phyloP scores from a whole-genome alignment of 2,329 filamentous ascomycete species.

The Nothophoma quercina region DNA sequence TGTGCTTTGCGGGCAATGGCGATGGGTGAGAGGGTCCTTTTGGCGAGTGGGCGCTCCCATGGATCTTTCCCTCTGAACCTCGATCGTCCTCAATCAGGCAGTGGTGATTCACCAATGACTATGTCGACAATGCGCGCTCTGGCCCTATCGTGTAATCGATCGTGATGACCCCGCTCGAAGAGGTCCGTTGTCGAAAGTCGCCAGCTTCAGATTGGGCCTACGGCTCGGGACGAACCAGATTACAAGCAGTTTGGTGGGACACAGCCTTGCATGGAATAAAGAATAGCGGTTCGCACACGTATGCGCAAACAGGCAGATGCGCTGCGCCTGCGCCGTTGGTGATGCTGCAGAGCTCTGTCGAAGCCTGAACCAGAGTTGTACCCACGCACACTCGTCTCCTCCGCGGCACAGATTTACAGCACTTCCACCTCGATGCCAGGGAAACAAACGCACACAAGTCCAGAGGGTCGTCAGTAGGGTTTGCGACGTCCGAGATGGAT shows the following conservation, averaged over 20 bases:
- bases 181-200: neutral
- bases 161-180: slow-evolving; percentile 6
- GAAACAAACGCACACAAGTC: slow-evolving; percentile 4
- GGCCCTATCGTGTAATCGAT: slow-evolving; percentile 10
- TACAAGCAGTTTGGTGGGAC: slow-evolving; percentile 1
- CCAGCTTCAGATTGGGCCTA: slow-evolving; percentile 5
- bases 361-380: slow-evolving; percentile 9
- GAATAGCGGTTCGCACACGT: slow-evolving; percentile 3
- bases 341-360: slow-evolving; percentile 3
- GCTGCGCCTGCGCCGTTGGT: slow-evolving; percentile 10
- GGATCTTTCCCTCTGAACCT: slow-evolving; percentile 5
- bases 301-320: slow-evolving; percentile 8
- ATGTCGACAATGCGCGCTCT: slow-evolving; percentile 1
- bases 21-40: slow-evolving; percentile 4
- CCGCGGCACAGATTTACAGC: slow-evolving; percentile 3
- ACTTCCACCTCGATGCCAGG: neutral
- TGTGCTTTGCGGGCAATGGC: slow-evolving; percentile 7
- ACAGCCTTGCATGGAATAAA: neutral
- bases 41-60: slow-evolving; percentile 10
- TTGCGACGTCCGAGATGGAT: slow-evolving; percentile 1
- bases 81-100: slow-evolving; percentile 6
- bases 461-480: slow-evolving; percentile 7
- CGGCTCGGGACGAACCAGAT: slow-evolving; percentile 9
- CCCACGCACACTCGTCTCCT: neutral
- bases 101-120: slow-evolving; percentile 12